A percentile compares a stretch with the other conserved stretches of the same genome.
These are phyloP conservation scores for Citrus australasica DNA, from an alignment of 345 rosid species.

Conservation along the genomic window DNA sequence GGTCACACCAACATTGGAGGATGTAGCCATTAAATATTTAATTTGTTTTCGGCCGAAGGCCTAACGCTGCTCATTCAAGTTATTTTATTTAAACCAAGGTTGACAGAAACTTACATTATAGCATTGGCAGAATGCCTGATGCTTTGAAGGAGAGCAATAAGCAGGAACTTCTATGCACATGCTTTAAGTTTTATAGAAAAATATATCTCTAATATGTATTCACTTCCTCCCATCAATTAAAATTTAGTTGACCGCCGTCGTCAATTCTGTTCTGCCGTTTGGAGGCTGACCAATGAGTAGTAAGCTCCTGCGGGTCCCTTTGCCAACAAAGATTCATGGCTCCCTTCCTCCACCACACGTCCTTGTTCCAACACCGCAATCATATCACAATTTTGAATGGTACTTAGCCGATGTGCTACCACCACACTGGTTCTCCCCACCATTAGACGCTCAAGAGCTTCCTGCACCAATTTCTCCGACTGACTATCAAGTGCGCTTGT, in stretches of 20 bases:
- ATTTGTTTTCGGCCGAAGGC: too few species aligned
- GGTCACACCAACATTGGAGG: too few species aligned
- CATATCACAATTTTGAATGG: conserved; percentile 51
- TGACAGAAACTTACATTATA: too few species aligned
- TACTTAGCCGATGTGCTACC: conserved; percentile 69
- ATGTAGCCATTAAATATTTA: too few species aligned
- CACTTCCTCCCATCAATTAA: conserved; percentile 19
- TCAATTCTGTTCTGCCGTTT: conserved; percentile 18
- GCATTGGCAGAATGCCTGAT: too few species aligned
- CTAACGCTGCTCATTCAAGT: too few species aligned
- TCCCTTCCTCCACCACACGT: conserved; percentile 54
- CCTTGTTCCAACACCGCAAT: conserved; percentile 64
- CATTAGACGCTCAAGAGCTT: conserved; percentile 63
- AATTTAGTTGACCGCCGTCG: not conserved
- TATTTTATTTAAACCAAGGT: too few species aligned
- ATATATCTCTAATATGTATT: too few species aligned
- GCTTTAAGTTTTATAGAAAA: too few species aligned
- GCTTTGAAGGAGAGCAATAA: too few species aligned
- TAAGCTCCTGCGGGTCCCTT: conserved; percentile 50
- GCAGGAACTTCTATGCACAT: too few species aligned
- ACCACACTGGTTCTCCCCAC: conserved; percentile 67
- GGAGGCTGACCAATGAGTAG: conserved; percentile 56
- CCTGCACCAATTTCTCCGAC: conserved; percentile 63
- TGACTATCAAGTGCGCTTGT: conserved; percentile 73
- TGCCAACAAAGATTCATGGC: conserved; percentile 50